These are phyloP conservation scores for Rhizomucor pusillus DNA, from an alignment of 371 early-diverging fungal species.

Conservation along the genomic window DNA sequence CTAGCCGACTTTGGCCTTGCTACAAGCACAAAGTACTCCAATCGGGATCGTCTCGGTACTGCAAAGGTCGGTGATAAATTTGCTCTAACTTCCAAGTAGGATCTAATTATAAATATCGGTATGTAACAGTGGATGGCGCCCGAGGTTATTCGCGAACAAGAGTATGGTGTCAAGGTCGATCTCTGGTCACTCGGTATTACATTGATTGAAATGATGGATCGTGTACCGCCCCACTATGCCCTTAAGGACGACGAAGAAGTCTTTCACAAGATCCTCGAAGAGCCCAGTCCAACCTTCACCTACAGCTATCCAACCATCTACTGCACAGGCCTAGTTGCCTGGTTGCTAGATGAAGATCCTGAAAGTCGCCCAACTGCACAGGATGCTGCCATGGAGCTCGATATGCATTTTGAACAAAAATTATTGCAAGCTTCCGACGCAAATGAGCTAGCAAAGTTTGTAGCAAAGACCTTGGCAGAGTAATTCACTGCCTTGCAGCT, in stretches of 20 bases:
- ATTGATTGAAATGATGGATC: conserved; percentile 55
- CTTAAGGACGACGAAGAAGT: conserved; percentile 36
- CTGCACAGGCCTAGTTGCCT: conserved; percentile 46
- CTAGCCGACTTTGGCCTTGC: conserved; percentile 50
- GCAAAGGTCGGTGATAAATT: conserved; percentile 21
- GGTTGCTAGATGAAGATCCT: conserved; percentile 42
- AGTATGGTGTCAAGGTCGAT: conserved; percentile 45
- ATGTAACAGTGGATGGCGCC: conserved; percentile 53
- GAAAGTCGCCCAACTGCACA: conserved; percentile 37
- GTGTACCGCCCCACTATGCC: conserved; percentile 49
- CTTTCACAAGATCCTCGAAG: conserved; percentile 32
- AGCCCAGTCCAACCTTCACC: conserved; percentile 44
- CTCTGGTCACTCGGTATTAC: conserved; percentile 51
- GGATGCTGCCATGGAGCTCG: conserved; percentile 41
- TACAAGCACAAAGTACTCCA: conserved; percentile 30
- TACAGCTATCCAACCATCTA: conserved; percentile 45
- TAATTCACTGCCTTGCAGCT: not conserved
- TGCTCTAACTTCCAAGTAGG: not conserved
- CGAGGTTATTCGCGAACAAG: conserved; percentile 40
- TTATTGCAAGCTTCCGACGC: conserved; percentile 28
- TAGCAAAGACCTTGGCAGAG: conserved; percentile 20
- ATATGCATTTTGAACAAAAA: conserved; percentile 37
- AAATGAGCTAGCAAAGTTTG: conserved; percentile 28
- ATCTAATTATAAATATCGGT: not conserved
- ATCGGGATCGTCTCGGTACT: conserved; percentile 45